These are phyloP conservation scores for Chlamydomonas applanata DNA, from an alignment of 139 green algal species.

Conservation along the genomic window DNA sequence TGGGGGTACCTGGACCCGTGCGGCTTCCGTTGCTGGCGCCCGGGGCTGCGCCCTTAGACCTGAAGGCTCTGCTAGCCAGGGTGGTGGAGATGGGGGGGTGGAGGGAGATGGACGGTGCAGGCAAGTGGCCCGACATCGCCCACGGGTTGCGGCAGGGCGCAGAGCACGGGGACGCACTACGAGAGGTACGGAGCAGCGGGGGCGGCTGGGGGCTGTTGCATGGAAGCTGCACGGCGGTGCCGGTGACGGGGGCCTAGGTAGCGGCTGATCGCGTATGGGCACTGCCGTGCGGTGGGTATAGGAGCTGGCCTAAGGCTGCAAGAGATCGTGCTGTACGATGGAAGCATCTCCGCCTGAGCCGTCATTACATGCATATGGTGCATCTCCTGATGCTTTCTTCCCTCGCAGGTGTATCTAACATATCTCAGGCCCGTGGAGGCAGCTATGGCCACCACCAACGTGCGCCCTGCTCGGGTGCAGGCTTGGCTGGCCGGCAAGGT, in stretches of 20 bases:
- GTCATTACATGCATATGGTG: too few species aligned
- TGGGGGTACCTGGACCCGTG: neutral
- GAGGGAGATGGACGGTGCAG: neutral
- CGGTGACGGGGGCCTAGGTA: too few species aligned
- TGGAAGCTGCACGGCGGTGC: too few species aligned
- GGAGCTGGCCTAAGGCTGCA: too few species aligned
- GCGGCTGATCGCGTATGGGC: too few species aligned
- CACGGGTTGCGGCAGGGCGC: neutral
- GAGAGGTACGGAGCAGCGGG: too few species aligned
- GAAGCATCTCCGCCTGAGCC: too few species aligned
- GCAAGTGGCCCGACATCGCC: neutral
- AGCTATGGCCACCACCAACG: neutral
- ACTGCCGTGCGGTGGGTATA: too few species aligned
- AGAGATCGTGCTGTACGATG: too few species aligned
- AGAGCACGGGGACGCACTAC: too few species aligned
- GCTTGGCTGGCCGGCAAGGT: conserved; percentile 3
- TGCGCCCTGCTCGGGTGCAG: neutral
- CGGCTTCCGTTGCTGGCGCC: conserved; percentile 8
- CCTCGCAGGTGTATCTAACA: neutral
- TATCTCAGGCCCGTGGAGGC: conserved; percentile 4
- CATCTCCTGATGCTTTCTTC: too few species aligned
- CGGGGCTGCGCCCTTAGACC: conserved; percentile 1
- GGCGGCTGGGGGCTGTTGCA: too few species aligned
- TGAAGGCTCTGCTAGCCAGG: neutral
- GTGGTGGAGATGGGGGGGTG: conserved; percentile 1